Evolutionary conservation across 176 grass and related monocot species (phyloP).

Genomic region (Musa itinerans): DNA sequence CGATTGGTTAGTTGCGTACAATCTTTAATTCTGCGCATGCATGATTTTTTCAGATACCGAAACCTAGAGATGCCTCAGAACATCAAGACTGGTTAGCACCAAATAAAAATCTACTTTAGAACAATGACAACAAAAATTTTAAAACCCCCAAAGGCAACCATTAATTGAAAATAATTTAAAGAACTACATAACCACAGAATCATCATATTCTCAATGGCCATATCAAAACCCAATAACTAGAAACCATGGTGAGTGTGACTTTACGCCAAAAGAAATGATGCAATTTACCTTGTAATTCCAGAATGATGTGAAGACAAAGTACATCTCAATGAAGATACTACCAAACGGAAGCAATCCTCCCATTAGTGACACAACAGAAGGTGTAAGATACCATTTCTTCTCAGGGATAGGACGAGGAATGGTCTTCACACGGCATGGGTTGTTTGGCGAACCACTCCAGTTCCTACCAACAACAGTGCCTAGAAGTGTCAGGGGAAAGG

Average conservation of each 20-base stretch:
- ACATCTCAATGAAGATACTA: constrained; percentile 99
- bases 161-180: background rate
- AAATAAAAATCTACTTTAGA: background rate
- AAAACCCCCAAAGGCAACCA: too few species aligned
- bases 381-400: constrained; percentile 93
- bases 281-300: constrained; percentile 94
- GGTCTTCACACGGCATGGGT: constrained; percentile 87
- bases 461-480: constrained; percentile 89
- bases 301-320: constrained; percentile 96
- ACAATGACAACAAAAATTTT: background rate
- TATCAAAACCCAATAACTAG: background rate
- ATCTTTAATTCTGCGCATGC: background rate
- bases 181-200: background rate
- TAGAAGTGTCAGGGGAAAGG: constrained; percentile 77
- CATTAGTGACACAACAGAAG: constrained; percentile 78
- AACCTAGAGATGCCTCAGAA: background rate
- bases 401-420: constrained; percentile 91
- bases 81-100: background rate
- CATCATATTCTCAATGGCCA: background rate
- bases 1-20: constrained; percentile 17
- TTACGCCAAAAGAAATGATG: background rate
- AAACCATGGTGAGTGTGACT: background rate
- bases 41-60: background rate
- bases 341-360: constrained; percentile 90
- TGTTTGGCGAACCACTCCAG: constrained; percentile 83